Evolutionary conservation across 257 asterid genomes (phyloP).

Genomic region (Solanum virginianum): DNA sequence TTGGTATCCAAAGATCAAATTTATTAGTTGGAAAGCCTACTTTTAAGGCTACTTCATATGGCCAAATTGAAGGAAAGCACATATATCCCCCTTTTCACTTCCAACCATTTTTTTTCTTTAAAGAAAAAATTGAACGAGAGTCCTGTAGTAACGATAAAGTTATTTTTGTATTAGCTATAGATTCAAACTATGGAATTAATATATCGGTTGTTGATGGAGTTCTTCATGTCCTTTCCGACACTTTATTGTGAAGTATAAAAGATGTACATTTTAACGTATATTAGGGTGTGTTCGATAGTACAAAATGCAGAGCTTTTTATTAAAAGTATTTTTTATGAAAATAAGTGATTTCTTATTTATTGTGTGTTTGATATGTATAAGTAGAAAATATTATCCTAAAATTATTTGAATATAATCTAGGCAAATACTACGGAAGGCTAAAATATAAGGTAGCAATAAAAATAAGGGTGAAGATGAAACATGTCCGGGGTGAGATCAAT

Average conservation of each 20-base stretch:
- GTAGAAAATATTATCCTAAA: neutral
- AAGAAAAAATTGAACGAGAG: neutral
- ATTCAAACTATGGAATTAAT: neutral
- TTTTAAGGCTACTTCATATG: neutral
- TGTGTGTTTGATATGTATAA: neutral
- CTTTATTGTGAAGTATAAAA: neutral
- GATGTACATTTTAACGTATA: neutral
- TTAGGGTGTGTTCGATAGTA: neutral
- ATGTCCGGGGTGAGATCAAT: neutral
- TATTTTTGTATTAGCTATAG: neutral
- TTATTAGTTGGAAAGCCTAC: slow-evolving; percentile 40
- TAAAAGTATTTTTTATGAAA: neutral
- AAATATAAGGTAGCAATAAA: neutral
- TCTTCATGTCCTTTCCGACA: neutral
- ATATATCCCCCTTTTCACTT: neutral
- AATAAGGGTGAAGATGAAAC: neutral
- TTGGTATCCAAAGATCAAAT: slow-evolving; percentile 33
- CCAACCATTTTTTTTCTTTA: neutral
- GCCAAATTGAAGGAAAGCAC: neutral
- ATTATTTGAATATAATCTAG: neutral
- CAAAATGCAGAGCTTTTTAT: too few relatives aligned
- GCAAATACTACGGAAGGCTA: neutral
- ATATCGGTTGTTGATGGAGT: neutral
- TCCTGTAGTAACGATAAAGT: neutral
- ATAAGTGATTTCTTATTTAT: neutral